phyloP scores from a whole-genome alignment of 495 filamentous ascomycete genomes.

The Oleoguttula mirabilis region DNA sequence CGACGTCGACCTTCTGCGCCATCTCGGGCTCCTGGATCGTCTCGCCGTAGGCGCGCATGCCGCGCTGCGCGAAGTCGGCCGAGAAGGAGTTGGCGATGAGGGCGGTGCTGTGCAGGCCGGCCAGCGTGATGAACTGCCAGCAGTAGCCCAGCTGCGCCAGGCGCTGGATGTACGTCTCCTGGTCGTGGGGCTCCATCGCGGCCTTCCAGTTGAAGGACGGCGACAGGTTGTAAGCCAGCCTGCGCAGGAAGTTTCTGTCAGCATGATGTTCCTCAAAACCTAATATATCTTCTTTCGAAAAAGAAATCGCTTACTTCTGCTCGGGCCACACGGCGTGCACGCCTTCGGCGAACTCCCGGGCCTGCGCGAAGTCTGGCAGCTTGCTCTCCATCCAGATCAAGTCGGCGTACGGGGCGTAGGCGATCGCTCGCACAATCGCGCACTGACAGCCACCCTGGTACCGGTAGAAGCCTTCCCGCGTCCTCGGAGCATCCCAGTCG shows the following conservation, averaged over 20 bases:
- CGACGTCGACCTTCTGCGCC: conserved; percentile 76
- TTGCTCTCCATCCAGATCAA: conserved; percentile 99
- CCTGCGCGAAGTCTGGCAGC: conserved; percentile 82
- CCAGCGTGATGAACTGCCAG: conserved; percentile 99
- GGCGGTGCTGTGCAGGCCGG: conserved; percentile 91
- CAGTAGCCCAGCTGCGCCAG: conserved; percentile 83
- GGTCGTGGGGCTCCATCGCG: conserved; percentile 84
- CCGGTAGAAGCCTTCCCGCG: conserved; percentile 88
- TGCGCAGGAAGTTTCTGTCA: conserved; percentile 23
- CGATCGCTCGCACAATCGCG: conserved; percentile 79
- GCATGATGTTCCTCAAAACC: neutral
- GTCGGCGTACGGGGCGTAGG: conserved; percentile 89
- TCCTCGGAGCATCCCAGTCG: conserved; percentile 86
- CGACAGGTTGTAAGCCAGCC: conserved; percentile 91
- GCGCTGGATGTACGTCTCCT: conserved; percentile 92
- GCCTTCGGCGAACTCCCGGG: conserved; percentile 85
- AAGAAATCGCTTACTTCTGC: conserved; percentile 68
- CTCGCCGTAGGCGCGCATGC: conserved; percentile 96
- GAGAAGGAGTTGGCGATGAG: conserved; percentile 82
- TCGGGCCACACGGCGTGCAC: conserved; percentile 93
- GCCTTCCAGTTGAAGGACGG: conserved; percentile 99
- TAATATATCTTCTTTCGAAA: too few relatives aligned
- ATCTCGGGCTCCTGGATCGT: conserved; percentile 97
- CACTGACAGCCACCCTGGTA: conserved; percentile 85
- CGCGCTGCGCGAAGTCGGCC: conserved; percentile 62